Conservation (phyloP, 2,329 filamentous ascomycete genomes). For the Mariannaea sp. region DNA sequence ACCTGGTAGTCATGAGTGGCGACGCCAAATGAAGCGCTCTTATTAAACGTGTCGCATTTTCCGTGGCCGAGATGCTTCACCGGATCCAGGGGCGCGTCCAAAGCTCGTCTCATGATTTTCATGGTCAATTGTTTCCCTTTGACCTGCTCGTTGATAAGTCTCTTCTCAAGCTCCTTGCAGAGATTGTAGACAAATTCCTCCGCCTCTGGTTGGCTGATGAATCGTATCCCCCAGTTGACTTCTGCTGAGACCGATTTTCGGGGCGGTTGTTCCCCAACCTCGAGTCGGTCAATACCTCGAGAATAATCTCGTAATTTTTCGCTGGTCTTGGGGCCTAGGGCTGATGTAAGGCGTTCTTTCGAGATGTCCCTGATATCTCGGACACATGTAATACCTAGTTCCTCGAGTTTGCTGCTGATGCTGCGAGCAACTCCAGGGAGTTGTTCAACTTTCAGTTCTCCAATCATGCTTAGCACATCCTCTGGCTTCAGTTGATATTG, state of each 20-base stretch:
- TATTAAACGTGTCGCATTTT: conserved; percentile 93
- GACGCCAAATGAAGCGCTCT: conserved; percentile 80
- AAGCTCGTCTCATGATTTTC: conserved; percentile 89
- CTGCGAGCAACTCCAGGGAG: conserved; percentile 93
- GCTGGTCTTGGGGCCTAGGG: conserved; percentile 89
- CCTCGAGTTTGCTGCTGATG: conserved; percentile 84
- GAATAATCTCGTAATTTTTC: conserved; percentile 90
- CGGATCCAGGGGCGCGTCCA: conserved; percentile 87
- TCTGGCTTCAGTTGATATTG: conserved; percentile 88
- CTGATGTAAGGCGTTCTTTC: conserved; percentile 73
- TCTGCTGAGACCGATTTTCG: conserved; percentile 97
- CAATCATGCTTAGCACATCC: conserved; percentile 76
- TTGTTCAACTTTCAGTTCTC: conserved; percentile 75
- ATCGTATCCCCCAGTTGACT: conserved; percentile 97
- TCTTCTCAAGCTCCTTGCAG: conserved; percentile 80
- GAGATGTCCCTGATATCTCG: conserved; percentile 79
- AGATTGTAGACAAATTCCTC: conserved; percentile 89
- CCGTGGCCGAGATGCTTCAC: conserved; percentile 94
- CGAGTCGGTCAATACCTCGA: conserved; percentile 80
- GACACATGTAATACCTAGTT: conserved; percentile 80
- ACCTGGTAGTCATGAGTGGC: conserved; percentile 75
- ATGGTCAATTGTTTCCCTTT: conserved; percentile 88
- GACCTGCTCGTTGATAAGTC: conserved; percentile 81
- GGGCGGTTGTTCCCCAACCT: conserved; percentile 83
- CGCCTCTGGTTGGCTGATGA: conserved; percentile 87